A percentile compares a stretch with the other conserved stretches of the same genome.
phyloP scores from a whole-genome alignment of 345 rosid species.

The Moricandia arvensis region DNA sequence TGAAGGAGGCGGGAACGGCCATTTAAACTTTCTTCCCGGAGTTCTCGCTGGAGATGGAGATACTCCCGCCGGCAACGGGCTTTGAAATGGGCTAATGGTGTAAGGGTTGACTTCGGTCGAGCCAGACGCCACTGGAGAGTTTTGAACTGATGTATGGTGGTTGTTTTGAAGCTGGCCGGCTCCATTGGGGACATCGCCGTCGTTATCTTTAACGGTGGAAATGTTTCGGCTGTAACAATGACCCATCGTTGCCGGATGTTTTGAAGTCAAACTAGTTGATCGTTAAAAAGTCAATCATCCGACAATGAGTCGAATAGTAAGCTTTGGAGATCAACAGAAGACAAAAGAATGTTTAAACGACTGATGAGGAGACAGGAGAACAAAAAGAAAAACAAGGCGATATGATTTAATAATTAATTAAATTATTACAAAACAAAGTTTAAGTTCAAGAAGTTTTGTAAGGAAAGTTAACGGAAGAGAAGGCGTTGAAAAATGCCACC shows the following conservation, averaged over 20 bases:
- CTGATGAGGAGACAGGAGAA: not conserved
- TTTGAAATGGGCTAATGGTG: conserved; percentile 64
- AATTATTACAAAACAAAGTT: not conserved
- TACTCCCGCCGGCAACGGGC: conserved; percentile 81
- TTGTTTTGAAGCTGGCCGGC: conserved; percentile 23
- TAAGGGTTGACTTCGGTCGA: conserved; percentile 49
- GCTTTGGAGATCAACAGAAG: conserved; percentile 11
- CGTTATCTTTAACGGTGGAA: conserved; percentile 40
- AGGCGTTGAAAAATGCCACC: conserved; percentile 20
- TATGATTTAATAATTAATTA: not conserved
- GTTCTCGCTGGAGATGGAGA: conserved; percentile 85
- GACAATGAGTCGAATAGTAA: conserved; percentile 22
- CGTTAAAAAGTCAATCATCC: conserved; percentile 40
- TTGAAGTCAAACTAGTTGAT: conserved; percentile 14
- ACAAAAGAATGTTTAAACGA: not conserved
- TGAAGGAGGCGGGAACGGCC: conserved; percentile 97
- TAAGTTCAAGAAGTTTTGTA: not conserved
- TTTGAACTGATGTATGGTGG: conserved; percentile 20
- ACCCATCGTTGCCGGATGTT: conserved; percentile 52
- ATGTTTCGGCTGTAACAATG: conserved; percentile 73
- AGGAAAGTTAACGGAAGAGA: not conserved
- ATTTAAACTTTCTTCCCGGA: conserved; percentile 78
- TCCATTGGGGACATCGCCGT: conserved; percentile 27
- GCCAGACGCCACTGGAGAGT: conserved; percentile 31
- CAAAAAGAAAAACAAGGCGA: not conserved